Evolutionary conservation across 257 asterid genomes (phyloP), one percentile per base, ranked within the genome.

Genomic region (Solanum chilense): DNA sequence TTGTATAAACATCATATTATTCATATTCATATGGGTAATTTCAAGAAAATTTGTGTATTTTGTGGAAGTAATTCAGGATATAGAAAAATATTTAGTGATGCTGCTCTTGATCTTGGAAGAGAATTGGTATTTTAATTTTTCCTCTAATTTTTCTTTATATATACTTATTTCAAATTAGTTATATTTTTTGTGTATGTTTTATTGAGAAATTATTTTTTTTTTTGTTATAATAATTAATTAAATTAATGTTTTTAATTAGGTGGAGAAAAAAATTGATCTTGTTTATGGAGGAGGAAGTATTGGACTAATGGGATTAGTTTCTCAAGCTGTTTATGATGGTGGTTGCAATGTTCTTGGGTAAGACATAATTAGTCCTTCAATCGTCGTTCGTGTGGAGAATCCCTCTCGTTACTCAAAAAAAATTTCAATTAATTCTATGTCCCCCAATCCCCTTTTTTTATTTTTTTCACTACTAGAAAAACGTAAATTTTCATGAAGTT

Each of bases 281-380:
- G 87, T 94, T 13, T 93, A 94, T 80, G 97, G 97, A 39, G 97
- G 97, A 87, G 95, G 97, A 60, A 93, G 94, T 75, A 49, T 91
- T 90, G 97, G 97, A 76, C 97, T 93, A 3, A 94, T 94, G 97
- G 97, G 97, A 45, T 87, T 92, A 91, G 93, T 94, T 84, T 90
- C 97, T 86, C 93, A 91, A 84, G 89, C 93, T 42, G 95, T 92
- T 56, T 87, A 87, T 77, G 89, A 91, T 84, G 97, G 93, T 42
- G 96, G 97, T 74, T 85, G 97, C 85, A 86, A 90, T 69, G 97
- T 94, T 88, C 87, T 92, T 41, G 97, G 97, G 97, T 94, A 90
- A 42, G 73, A 3, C n/a, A 44, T 33, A n/a, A 2, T n/a, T 60
- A 60, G 6, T 60, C 27, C 27, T 60, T 56, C 9, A 11, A 23